Evolutionary conservation across 768 basidiomycete species (phyloP), one percentile per base, ranked within the genome.

Genomic region (Hypsizygus marmoreus): DNA sequence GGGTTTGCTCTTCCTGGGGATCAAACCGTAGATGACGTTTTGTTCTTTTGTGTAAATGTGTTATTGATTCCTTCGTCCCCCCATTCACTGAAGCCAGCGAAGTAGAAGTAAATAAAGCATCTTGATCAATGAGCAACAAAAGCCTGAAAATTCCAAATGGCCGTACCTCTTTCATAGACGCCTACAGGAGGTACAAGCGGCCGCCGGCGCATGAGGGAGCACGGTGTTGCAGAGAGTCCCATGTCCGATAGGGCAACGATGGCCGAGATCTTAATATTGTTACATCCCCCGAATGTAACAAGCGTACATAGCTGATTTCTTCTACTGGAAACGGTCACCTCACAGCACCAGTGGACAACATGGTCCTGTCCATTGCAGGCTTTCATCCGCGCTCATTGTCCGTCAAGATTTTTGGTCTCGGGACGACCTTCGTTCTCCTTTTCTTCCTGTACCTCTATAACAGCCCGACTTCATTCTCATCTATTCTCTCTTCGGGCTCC

Each of bases 1-100:
- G 45, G 95, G 95, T 0, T 66, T 97, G 64, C 67, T 91, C 59
- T 97, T 97, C 65, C 72, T 94, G 44, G 80, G 85, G 6, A 70
- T 89, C 19, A 76, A 75, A 55, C 61, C 65, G 49, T 72, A 62
- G 47, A 30, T 34, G 24, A 14, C 14, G 30, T 11, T 37, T 32
- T 6, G 25, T 35, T 9, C 2, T 45, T 17, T 19, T 13, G 26
- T n/a, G n/a, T n/a, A n/a, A n/a, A n/a, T n/a, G n/a, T n/a, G n/a
- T n/a, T n/a, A n/a, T n/a, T n/a, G n/a, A n/a, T n/a, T n/a, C n/a
- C n/a, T n/a, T n/a, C n/a, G n/a, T n/a, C n/a, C n/a, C n/a, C n/a
- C n/a, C n/a, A n/a, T n/a, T n/a, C n/a, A n/a, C n/a, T n/a, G n/a
- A n/a, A n/a, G n/a, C n/a, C n/a, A n/a, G n/a, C n/a, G n/a, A n/a